Percentiles rank a stretch among this genome's conserved stretches.
These are phyloP conservation scores for Endocladia muricata DNA, from an alignment of 31 red algal species.

Conservation along the genomic window DNA sequence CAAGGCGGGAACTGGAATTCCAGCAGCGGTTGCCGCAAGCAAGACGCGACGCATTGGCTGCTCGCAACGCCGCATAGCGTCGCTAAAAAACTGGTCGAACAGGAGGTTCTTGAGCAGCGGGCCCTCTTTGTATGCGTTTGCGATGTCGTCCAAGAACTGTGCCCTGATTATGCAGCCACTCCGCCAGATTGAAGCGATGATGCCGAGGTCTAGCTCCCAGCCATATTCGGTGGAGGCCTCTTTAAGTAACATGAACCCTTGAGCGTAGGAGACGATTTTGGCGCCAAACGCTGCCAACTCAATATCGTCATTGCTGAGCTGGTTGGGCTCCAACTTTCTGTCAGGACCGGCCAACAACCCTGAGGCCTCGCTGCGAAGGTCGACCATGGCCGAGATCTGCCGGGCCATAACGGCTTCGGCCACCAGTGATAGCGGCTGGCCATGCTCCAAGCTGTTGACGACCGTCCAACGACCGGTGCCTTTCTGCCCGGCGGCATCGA, in stretches of 20 bases:
- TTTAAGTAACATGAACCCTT: slow-evolving; percentile 65
- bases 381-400: slow-evolving; percentile 58
- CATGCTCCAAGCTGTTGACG: slow-evolving; percentile 26
- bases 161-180: slow-evolving; percentile 78
- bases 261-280: slow-evolving; percentile 68
- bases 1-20: slow-evolving; percentile 62
- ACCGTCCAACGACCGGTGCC: slow-evolving; percentile 80
- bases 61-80: neutral
- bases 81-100: neutral
- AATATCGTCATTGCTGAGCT: neutral
- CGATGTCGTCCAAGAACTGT: slow-evolving; percentile 53
- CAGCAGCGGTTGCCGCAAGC: neutral
- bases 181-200: slow-evolving; percentile 75
- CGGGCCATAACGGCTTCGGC: slow-evolving; percentile 64
- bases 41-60: neutral
- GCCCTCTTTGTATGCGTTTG: neutral
- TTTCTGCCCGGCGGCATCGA: slow-evolving; percentile 67
- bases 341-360: slow-evolving; percentile 33
- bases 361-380: slow-evolving; percentile 36
- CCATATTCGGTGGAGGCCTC: slow-evolving; percentile 42
- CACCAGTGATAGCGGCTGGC: slow-evolving; percentile 57
- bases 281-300: slow-evolving; percentile 49
- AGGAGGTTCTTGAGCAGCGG: neutral
- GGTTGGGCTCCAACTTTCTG: no score
- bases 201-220: slow-evolving; percentile 72